Percentiles rank a stretch among this genome's conserved stretches.
phyloP scores from a whole-genome alignment of 139 green algal genomes.

The Nannochloris sp. region DNA sequence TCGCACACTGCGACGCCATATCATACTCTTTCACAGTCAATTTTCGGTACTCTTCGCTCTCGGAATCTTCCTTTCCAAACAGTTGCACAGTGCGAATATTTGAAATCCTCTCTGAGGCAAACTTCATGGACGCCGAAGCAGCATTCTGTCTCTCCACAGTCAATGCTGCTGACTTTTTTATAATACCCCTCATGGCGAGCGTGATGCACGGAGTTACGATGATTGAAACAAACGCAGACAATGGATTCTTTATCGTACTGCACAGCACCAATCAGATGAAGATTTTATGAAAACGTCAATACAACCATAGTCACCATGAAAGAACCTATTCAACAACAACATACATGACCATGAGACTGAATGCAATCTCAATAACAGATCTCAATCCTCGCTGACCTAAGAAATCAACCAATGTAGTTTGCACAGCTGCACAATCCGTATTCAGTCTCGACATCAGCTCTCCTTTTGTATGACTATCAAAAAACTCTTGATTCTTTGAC shows the following conservation, averaged over 20 bases:
- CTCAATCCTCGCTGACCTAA: conserved; percentile 22
- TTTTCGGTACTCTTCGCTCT: conserved; percentile 6
- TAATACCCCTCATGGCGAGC: conserved; percentile 11
- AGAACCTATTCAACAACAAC: not conserved
- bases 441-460: conserved; percentile 18
- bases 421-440: conserved; percentile 20
- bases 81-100: conserved; percentile 25
- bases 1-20: conserved; percentile 10
- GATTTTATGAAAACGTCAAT: not conserved
- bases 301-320: not conserved
- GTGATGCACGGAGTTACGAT: conserved; percentile 18
- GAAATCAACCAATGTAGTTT: conserved; percentile 25
- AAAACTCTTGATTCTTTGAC: conserved; percentile 15
- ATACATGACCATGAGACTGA: conserved; percentile 15
- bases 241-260: conserved; percentile 13
- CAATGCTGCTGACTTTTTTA: conserved; percentile 14
- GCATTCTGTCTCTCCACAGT: conserved; percentile 17
- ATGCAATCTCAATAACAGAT: conserved; percentile 21
- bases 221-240: conserved; percentile 18
- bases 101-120: conserved; percentile 18
- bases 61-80: conserved; percentile 17
- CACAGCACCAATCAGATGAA: not conserved
- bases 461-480: conserved; percentile 15
- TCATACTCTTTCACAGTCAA: conserved; percentile 4
- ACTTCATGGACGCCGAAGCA: conserved; percentile 12